Evolutionary conservation across 192 early-diverging fungal genomes (phyloP).

Genomic region (Backusella circina): DNA sequence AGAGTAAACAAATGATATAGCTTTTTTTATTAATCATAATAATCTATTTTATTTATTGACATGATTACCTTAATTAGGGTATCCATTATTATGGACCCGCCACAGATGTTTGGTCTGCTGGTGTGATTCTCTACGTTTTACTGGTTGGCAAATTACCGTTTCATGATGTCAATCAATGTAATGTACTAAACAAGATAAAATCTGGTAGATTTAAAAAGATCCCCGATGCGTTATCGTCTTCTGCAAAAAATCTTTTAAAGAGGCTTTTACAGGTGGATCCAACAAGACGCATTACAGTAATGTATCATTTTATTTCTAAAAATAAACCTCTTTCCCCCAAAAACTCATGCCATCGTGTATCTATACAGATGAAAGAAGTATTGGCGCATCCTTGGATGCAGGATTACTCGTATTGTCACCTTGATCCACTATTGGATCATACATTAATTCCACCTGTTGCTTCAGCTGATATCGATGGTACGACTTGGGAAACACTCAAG

Average conservation of each 20-base stretch:
- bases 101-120: constrained; percentile 92
- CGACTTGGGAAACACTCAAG: constrained; percentile 17
- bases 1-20: constrained; percentile 10
- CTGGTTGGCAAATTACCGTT: constrained; percentile 76
- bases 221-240: constrained; percentile 60
- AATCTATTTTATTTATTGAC: background rate
- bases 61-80: constrained; percentile 13
- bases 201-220: constrained; percentile 61
- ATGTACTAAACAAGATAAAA: constrained; percentile 61
- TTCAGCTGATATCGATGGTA: constrained; percentile 7
- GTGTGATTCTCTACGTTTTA: constrained; percentile 84
- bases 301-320: background rate
- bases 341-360: too few relatives aligned
- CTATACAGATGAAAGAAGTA: background rate
- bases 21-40: background rate
- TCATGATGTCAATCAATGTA: constrained; percentile 70
- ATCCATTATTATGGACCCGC: constrained; percentile 37
- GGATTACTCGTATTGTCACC: background rate
- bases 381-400: background rate
- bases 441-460: background rate
- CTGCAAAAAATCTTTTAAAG: constrained; percentile 64
- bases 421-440: background rate
- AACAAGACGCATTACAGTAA: constrained; percentile 45
- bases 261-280: constrained; percentile 78
- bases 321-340: background rate